Base-by-base conservation (phyloP, 1,139 yeast genomes). In the Zygosaccharomyces pseudobailii region DNA sequence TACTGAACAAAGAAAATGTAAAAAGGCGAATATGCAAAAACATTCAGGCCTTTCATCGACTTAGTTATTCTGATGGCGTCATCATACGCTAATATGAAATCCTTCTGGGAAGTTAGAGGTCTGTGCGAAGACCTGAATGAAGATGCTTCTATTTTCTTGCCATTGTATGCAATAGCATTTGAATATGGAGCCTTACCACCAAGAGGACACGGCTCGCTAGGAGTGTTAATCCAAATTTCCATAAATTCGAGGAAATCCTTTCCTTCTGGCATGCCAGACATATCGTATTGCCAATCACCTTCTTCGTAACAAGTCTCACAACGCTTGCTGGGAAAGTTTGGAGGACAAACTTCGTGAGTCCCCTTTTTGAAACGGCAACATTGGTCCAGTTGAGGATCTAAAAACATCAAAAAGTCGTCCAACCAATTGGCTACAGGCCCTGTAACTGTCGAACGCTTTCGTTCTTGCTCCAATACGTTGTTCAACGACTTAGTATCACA, bases 131-230 rank as follows among this genome's bases (percentile, higher is more conserved):
- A 79, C 54, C 97, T 71, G 69, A 90, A 87, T 34, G 79, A 75
- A 3, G 92, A 80, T 1, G 94, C 73, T 4, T 63, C 56, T 20
- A 90, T 75, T 1, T 62, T 59, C 0, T 71, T 67, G 17, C 72
- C 68, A 44, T 72, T 70, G 42, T 71, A 71, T 1, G 74, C 66
- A 17, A 92, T 72, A 0, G 94, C 75, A 5, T 72, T 68, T 0
- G 86, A 76, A 61, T 90, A 92, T 0, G 97, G 95, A 0, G 97
- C 97, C 60, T 87, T 85, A 1, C 98, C 98, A 3, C 96, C 97
- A 27, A 92, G 71, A 1, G 97, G 97, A 66, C 98, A 92, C 3
- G 94, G 89, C 58, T 87, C 95, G 49, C 96, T 85, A 38, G 87
- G 87, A 1, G 87, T 69, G 37, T 80, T 74, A 27, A 92, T 87